Base-by-base conservation (phyloP, 1,284 basidiomycete species). In the Naganishia sp. region DNA sequence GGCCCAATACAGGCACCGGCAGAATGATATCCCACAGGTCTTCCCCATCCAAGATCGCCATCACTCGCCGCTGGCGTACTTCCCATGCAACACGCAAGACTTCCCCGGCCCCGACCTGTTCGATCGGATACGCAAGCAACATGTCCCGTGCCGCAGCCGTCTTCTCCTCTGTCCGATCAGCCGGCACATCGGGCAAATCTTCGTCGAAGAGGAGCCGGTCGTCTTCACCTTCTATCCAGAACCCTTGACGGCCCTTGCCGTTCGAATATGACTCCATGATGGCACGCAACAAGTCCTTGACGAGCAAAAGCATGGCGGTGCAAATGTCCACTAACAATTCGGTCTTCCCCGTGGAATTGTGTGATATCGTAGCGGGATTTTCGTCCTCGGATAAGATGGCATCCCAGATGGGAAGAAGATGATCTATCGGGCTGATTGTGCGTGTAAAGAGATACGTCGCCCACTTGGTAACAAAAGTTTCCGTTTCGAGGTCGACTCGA, bases 401-500 rank as follows among this genome's bases (percentile, higher is more conserved):
- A 65, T 80, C 79, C 75, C 77, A 78, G 11, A 78, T 50, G 0
- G 72, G 73, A 7, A 74, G 54, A 69, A 69, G 3, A 43, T 52
- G 10, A 57, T 64, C 1, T 73, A 66, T 28, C 77, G 42, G 53
- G 71, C 73, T 11, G 71, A 69, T 3, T 36, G 56, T 48, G 10
- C 36, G 31, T 75, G 66, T 44, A 78, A 72, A 10, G 77, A 65
- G 2, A 71, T 65, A 2, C 71, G 65, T 4, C 77, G 63, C 77
- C 78, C 80, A 49, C 73, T 74, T 66, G 73, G 74, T 9, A 72
- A 73, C 68, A 75, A 79, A 45, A 74, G 64, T 2, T 75, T 74
- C 15, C 66, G 36, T 0, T 70, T 67, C 0, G 74, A 75, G 57
- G 75, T 75, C 39, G 21, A 81, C 66, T 42, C 74, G 75, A 25